Evolutionary conservation across 306 rosid species (phyloP), one percentile per base, ranked within the genome.

Genomic region (Hippophae rhamnoides): DNA sequence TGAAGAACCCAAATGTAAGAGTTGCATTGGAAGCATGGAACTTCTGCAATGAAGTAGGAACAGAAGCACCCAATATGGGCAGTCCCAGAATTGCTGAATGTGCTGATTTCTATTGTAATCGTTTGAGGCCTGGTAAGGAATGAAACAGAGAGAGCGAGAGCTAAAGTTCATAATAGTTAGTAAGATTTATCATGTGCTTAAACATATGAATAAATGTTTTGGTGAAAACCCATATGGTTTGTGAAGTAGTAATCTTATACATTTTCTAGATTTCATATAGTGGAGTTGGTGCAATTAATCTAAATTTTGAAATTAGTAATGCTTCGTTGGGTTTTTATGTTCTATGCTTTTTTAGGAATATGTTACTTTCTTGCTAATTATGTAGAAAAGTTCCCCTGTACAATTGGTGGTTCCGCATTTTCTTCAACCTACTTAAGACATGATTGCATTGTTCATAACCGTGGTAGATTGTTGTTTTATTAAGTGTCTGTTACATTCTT

Each of bases 81-180:
- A 82, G 88, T 68, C 88, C 88, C n/a, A 71, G 84, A 43, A 7
- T 79, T 51, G 88, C 88, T 11, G 88, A 79, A 66, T 82, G 84
- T 59, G 77, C 79, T 11, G 88, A 79, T 66, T 9, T 76, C 27
- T 10, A 44, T 62, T 78, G 79, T 52, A 61, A 65, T 12, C n/a
- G 54, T 64, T 7, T 12, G 14, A 10, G 13, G 31, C 41, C 64
- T 59, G 78, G 73, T 77, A 67, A 38, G 67, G 8, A 25, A 10
- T 3, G 43, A 11, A 38, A 12, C 7, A 13, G 45, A 41, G 12
- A 8, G 18, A 10, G 3, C 8, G 38, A 13, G 13, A 12, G 7
- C 1, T 8, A 5, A 13, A 18, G 31, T 41, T 38, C 40, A 45
- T 18, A 10, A 46, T 51, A n/a, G 11, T 11, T 11, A 26, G 3